Evolutionary conservation across 2,329 filamentous ascomycete genomes (phyloP).

Genomic region (Chrysosphaeria jannelii): DNA sequence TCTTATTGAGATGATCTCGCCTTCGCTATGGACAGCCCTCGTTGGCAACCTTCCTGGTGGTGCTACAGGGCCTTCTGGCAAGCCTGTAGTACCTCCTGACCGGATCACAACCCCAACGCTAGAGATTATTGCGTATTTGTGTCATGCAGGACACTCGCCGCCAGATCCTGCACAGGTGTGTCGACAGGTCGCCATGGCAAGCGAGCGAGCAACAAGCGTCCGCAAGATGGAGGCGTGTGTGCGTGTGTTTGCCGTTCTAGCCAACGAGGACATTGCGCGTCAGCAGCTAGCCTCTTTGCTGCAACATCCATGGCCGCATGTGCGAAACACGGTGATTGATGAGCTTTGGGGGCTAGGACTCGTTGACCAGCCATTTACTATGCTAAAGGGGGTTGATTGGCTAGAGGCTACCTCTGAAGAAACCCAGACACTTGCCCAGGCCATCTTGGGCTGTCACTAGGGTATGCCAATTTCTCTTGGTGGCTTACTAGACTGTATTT

Average conservation of each 20-base stretch:
- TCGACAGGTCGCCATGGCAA: conserved; percentile 40
- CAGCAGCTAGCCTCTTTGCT: conserved; percentile 45
- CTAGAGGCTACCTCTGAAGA: too few relatives aligned
- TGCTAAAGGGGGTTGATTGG: too few relatives aligned
- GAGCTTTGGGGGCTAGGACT: conserved; percentile 21
- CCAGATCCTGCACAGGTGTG: conserved; percentile 18
- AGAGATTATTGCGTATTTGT: conserved; percentile 47
- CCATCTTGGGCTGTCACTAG: too few relatives aligned
- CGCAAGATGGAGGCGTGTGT: conserved; percentile 55
- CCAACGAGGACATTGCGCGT: conserved; percentile 9
- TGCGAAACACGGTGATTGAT: conserved; percentile 28
- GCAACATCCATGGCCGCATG: conserved; percentile 53
- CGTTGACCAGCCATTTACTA: too few relatives aligned
- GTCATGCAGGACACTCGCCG: conserved; percentile 25
- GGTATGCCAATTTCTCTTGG: too few relatives aligned
- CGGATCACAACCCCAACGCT: conserved; percentile 45
- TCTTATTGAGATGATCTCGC: conserved; percentile 21
- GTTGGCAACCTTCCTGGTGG: conserved; percentile 17
- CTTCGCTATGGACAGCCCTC: conserved; percentile 12
- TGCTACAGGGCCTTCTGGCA: background rate
- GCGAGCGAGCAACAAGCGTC: conserved; percentile 59
- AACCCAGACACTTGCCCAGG: too few relatives aligned
- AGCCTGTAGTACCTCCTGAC: conserved; percentile 24
- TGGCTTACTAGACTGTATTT: too few relatives aligned
- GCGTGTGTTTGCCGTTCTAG: conserved; percentile 45